These are phyloP conservation scores for Citrullus colocynthis DNA, from an alignment of 306 rosid genomes.

Conservation along the genomic window DNA sequence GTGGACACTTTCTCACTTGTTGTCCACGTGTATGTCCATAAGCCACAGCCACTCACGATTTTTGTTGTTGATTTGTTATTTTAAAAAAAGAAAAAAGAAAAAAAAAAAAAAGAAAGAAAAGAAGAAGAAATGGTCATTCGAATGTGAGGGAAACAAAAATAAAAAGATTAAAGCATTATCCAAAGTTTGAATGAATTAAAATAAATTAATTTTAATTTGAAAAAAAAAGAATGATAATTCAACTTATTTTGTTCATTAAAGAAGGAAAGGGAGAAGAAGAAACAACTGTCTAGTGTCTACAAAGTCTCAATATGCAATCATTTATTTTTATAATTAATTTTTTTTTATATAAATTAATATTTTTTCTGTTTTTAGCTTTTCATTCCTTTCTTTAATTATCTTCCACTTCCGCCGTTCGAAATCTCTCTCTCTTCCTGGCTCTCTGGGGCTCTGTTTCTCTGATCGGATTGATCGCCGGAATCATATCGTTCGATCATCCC, in stretches of 20 bases:
- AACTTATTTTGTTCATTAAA: not conserved
- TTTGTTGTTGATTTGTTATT: not conserved
- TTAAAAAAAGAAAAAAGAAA: not conserved
- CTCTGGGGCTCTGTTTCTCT: conserved; percentile 12
- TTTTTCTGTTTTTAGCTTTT: conserved; percentile 2
- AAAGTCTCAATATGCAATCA: conserved; percentile 10
- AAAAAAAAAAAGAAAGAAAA: not conserved
- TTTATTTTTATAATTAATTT: conserved; percentile 2
- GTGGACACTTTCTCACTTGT: not conserved
- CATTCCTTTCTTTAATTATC: conserved; percentile 21
- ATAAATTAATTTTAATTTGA: not conserved
- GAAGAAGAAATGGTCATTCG: not conserved
- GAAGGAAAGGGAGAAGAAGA: not conserved
- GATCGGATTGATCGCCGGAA: conserved; percentile 44
- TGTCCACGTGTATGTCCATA: conserved; percentile 3
- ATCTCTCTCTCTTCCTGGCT: conserved; percentile 17
- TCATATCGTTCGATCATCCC: conserved; percentile 24
- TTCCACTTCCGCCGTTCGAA: conserved; percentile 10
- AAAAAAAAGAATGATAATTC: not conserved
- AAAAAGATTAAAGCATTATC: conserved; percentile 1
- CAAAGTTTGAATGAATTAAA: not conserved
- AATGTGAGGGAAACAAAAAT: not conserved
- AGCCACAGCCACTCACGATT: conserved; percentile 6
- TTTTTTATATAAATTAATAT: not conserved
- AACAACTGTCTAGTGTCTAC: not conserved